Percentiles rank a stretch among this genome's conserved stretches.
phyloP scores from a whole-genome alignment of 768 basidiomycete genomes.

The Tulasnella sp. region DNA sequence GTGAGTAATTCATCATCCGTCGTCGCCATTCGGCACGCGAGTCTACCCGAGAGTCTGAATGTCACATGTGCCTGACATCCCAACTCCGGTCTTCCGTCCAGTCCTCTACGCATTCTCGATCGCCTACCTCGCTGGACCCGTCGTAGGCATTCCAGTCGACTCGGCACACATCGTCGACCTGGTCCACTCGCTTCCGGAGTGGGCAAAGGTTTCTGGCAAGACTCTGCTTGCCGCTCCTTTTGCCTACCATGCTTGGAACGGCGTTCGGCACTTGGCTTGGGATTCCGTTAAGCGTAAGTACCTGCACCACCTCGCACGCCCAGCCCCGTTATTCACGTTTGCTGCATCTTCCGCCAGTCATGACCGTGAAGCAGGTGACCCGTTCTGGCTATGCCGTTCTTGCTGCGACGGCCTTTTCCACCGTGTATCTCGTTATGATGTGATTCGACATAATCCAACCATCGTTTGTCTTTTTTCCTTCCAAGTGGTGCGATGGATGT shows the following conservation, averaged over 20 bases:
- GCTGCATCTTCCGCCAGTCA: conserved; percentile 48
- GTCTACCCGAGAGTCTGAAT: neutral
- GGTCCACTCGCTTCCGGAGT: conserved; percentile 66
- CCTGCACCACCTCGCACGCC: neutral
- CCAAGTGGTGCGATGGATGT: neutral
- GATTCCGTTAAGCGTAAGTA: conserved; percentile 82
- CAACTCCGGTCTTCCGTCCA: conserved; percentile 37
- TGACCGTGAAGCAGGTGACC: conserved; percentile 77
- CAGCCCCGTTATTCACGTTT: conserved; percentile 9
- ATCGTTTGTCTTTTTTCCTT: conserved; percentile 32
- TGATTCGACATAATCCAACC: conserved; percentile 34
- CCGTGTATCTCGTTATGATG: conserved; percentile 61
- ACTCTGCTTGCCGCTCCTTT: conserved; percentile 79
- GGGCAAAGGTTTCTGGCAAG: conserved; percentile 73
- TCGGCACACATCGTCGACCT: conserved; percentile 71
- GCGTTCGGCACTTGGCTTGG: conserved; percentile 86
- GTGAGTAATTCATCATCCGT: conserved; percentile 42
- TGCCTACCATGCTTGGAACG: conserved; percentile 87
- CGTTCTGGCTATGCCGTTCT: conserved; percentile 78
- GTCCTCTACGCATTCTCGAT: conserved; percentile 87
- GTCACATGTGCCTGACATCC: conserved; percentile 8
- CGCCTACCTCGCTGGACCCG: conserved; percentile 78
- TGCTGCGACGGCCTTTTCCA: conserved; percentile 70
- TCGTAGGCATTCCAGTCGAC: conserved; percentile 59
- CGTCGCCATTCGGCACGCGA: conserved; percentile 23